These are phyloP conservation scores for Cyberlindnera suaveolens DNA, from an alignment of 805 yeast species.

Conservation along the genomic window DNA sequence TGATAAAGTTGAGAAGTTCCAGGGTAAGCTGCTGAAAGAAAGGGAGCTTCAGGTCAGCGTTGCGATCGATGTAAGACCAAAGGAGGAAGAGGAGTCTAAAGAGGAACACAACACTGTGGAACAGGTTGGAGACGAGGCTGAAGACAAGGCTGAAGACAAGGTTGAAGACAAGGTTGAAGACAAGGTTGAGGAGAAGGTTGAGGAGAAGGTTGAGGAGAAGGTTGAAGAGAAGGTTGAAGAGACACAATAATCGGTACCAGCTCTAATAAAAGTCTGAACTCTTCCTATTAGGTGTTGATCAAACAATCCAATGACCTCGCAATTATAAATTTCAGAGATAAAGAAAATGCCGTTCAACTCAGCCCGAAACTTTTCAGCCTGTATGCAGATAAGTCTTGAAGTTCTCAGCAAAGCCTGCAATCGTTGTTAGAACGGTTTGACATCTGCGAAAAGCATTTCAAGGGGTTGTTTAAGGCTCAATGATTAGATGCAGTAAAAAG, in stretches of 20 bases:
- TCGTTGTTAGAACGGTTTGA: no score
- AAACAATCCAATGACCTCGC: background rate
- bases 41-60: conserved; percentile 60
- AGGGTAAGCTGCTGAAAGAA: conserved; percentile 62
- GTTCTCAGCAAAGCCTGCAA: no score
- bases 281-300: background rate
- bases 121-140: conserved; percentile 3
- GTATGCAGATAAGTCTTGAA: no score
- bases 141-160: conserved; percentile 4
- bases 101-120: conserved; percentile 5
- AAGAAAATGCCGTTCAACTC: no score
- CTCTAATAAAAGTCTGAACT: background rate
- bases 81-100: conserved; percentile 17
- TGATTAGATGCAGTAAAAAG: no score
- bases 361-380: no score
- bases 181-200: conserved; percentile 12
- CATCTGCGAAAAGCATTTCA: no score
- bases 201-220: no score
- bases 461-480: no score
- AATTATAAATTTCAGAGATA: background rate
- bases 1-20: conserved; percentile 60
- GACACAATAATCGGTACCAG: background rate
- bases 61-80: conserved; percentile 55
- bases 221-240: background rate
- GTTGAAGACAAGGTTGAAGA: conserved; percentile 11